Base-by-base conservation (phyloP, 2,329 filamentous ascomycete species). In the Hypoxylon sp. region DNA sequence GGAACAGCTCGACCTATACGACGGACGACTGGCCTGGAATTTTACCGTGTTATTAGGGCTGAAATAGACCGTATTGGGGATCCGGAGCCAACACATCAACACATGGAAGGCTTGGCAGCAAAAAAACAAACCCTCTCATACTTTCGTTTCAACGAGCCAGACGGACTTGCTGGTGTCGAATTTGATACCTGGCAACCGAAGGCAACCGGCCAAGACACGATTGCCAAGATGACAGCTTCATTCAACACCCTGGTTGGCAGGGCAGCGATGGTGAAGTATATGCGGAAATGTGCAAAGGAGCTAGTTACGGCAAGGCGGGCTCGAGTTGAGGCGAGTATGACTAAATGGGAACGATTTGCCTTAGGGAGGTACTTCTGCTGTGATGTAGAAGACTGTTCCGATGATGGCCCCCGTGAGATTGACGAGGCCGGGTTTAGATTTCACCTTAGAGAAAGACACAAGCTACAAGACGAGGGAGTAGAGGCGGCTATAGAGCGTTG, bases 321-420 rank as follows among this genome's bases (percentile, higher is more conserved):
- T 22, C 46, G 57, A 22, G 35, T 44, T 5, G 14, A 44, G 6
- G 33, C 46, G 22, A 51, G 31, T 26, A 14, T 19, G n/a, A n/a
- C 31, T 29, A 66, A 52, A 13, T 71, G 65, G 65, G 51, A 65
- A 22, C 48, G 68, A 6, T 71, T 60, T n/a, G 61, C 68, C 9
- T 24, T 66, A 11, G 65, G 52, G 2, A 59, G 39, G 22, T 59
- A 67, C 29, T 71, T 68, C 33, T 51, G 39, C 5, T 71, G 68
- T 14, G 22, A 33, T 3, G 39, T n/a, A 19, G 5, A 47, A 3
- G 50, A 66, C 11, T 64, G 62, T 46, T 51, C 60, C 11, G 61
- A 71, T 35, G 44, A 51, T 1, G 31, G 48, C 37, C 47, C 51
- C 5, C 47, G 50, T 17, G 58, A 60, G 50, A 29, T 65, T 5